phyloP scores from a whole-genome alignment of 2,329 filamentous ascomycete genomes.

The Aureobasidium subglaciale region DNA sequence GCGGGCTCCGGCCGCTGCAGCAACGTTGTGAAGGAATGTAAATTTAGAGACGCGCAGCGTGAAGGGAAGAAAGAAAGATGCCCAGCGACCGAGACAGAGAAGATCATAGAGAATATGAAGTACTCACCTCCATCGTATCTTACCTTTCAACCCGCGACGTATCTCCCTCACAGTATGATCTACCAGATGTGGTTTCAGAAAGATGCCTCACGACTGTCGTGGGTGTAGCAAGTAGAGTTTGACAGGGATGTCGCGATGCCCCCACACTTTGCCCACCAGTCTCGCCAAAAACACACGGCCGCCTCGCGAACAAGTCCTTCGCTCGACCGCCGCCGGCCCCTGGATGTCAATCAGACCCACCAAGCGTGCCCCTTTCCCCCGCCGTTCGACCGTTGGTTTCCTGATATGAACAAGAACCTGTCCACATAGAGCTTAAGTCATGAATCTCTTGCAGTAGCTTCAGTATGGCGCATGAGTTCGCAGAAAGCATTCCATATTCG shows the following conservation, averaged over 20 bases:
- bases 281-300: slow-evolving; percentile 8
- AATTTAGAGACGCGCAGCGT: slow-evolving; percentile 14
- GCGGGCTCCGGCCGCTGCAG: slow-evolving; percentile 15
- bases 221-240: slow-evolving; percentile 2
- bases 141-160: background rate
- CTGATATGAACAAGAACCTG: slow-evolving; percentile 11
- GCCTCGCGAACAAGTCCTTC: slow-evolving; percentile 8
- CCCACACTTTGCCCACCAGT: background rate
- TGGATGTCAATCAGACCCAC: slow-evolving; percentile 11
- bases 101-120: background rate
- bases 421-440: background rate
- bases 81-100: background rate
- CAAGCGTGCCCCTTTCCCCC: slow-evolving; percentile 7
- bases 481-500: slow-evolving; percentile 6
- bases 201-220: background rate
- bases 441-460: slow-evolving; percentile 8
- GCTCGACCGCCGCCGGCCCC: background rate
- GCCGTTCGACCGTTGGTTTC: slow-evolving; percentile 7
- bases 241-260: slow-evolving; percentile 8
- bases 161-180: background rate
- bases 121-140: background rate
- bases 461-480: slow-evolving; percentile 2
- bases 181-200: slow-evolving; percentile 9
- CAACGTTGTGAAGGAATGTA: slow-evolving; percentile 15
- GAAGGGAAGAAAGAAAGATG: background rate